phyloP scores from a whole-genome alignment of 768 basidiomycete species.

The Mrakia blollopis region DNA sequence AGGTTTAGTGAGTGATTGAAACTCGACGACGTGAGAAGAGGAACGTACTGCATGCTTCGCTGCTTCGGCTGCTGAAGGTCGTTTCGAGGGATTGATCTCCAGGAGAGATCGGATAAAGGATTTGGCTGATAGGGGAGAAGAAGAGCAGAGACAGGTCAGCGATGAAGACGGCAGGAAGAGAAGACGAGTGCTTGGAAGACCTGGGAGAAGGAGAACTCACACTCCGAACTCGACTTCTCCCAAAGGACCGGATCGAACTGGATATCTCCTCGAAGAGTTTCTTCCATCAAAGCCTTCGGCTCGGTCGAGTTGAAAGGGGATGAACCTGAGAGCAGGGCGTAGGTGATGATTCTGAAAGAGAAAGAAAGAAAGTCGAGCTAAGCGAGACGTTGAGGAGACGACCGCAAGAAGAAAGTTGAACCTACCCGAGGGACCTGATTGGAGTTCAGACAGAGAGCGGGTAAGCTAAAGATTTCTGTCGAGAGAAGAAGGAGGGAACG shows the following conservation, averaged over 20 bases:
- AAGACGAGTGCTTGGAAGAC: no score
- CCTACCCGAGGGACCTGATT: conserved; percentile 6
- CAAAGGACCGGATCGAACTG: conserved; percentile 93
- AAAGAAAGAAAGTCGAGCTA: no score
- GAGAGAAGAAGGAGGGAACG: background rate
- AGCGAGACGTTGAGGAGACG: no score
- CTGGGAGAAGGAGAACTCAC: background rate
- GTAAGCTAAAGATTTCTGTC: background rate
- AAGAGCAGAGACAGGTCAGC: no score
- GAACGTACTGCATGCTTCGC: no score
- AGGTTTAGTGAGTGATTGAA: no score
- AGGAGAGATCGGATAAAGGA: no score
- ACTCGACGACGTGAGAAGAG: no score
- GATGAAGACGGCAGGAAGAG: no score
- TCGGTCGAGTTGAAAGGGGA: conserved; percentile 87
- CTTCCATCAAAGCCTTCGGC: conserved; percentile 63
- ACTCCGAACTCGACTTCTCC: conserved; percentile 54
- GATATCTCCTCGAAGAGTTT: conserved; percentile 77
- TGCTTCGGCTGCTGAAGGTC: no score
- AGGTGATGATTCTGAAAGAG: conserved; percentile 75
- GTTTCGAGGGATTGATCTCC: no score
- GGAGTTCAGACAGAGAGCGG: background rate
- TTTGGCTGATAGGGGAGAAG: no score
- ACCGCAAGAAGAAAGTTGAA: background rate
- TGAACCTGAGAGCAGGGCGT: conserved; percentile 91